phyloP scores from a whole-genome alignment of 768 basidiomycete species.

The Calocybe indica region DNA sequence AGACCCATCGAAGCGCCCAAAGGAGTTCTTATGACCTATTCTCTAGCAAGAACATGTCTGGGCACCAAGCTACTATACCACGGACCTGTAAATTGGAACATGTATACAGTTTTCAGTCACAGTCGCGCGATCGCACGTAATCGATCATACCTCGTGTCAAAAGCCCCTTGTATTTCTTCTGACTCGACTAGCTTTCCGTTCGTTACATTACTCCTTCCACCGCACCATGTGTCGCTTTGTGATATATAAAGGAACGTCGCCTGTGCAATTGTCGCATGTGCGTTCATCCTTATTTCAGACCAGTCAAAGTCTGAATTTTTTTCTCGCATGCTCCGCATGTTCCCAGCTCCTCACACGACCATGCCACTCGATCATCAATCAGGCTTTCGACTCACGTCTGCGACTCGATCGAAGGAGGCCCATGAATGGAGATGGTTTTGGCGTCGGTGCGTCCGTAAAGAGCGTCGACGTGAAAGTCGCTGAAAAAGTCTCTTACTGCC shows the following conservation, averaged over 20 bases:
- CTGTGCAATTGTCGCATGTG: conserved; percentile 87
- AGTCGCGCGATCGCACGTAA: conserved; percentile 31
- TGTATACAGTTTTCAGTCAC: conserved; percentile 3
- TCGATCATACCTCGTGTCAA: conserved; percentile 2
- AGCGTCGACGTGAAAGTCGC: background rate
- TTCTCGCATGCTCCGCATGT: conserved; percentile 3
- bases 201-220: background rate
- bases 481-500: too few species aligned
- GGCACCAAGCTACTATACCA: too few species aligned
- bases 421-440: conserved; percentile 96
- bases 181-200: background rate
- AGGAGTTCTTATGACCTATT: conserved; percentile 58
- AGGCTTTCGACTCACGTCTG: conserved; percentile 91
- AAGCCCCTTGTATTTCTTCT: background rate
- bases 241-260: conserved; percentile 93
- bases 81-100: background rate
- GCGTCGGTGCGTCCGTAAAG: conserved; percentile 60
- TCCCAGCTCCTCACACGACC: conserved; percentile 83
- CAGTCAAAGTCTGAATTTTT: too few species aligned
- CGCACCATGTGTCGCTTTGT: conserved; percentile 78
- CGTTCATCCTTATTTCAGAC: conserved; percentile 12
- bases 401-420: conserved; percentile 75
- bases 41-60: background rate
- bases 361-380: conserved; percentile 94
- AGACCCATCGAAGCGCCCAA: conserved; percentile 70